phyloP scores from a whole-genome alignment of 257 asterid species.

The Schizonepeta tenuifolia region DNA sequence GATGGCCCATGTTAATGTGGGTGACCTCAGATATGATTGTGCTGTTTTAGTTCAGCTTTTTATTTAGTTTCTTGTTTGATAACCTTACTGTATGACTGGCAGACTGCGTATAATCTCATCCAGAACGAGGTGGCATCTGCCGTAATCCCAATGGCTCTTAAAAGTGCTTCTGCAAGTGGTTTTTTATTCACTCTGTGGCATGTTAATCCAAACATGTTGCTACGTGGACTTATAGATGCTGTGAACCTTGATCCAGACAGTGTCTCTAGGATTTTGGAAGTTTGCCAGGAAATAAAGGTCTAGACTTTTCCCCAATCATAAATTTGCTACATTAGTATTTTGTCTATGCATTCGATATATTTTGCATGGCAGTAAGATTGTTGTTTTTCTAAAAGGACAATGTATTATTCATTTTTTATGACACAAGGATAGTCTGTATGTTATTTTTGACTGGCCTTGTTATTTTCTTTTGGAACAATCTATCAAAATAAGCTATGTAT shows the following conservation, averaged over 20 bases:
- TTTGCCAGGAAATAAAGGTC: conserved; percentile 88
- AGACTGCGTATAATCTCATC: conserved; percentile 92
- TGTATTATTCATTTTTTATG: background rate
- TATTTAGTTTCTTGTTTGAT: conserved; percentile 19
- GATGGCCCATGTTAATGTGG: conserved; percentile 85
- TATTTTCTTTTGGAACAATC: background rate
- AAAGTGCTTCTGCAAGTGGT: conserved; percentile 49
- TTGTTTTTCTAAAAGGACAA: background rate
- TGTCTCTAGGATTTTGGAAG: conserved; percentile 65
- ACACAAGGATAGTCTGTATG: background rate
- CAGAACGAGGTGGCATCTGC: conserved; percentile 77
- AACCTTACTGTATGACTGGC: conserved; percentile 42
- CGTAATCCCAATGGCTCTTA: conserved; percentile 60
- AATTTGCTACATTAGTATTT: background rate
- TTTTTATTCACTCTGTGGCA: conserved; percentile 70
- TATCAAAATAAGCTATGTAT: conserved; percentile 8
- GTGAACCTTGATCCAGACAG: conserved; percentile 66
- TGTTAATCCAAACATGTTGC: conserved; percentile 66
- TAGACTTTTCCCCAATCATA: conserved; percentile 25
- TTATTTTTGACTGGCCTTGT: conserved; percentile 16
- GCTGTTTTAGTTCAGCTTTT: background rate
- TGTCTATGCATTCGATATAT: conserved; percentile 6
- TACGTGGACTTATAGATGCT: conserved; percentile 81
- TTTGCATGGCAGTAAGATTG: background rate
- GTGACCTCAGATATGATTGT: conserved; percentile 27